Conservation (phyloP, 2,329 filamentous ascomycete species). For the Penicillium sp. region DNA sequence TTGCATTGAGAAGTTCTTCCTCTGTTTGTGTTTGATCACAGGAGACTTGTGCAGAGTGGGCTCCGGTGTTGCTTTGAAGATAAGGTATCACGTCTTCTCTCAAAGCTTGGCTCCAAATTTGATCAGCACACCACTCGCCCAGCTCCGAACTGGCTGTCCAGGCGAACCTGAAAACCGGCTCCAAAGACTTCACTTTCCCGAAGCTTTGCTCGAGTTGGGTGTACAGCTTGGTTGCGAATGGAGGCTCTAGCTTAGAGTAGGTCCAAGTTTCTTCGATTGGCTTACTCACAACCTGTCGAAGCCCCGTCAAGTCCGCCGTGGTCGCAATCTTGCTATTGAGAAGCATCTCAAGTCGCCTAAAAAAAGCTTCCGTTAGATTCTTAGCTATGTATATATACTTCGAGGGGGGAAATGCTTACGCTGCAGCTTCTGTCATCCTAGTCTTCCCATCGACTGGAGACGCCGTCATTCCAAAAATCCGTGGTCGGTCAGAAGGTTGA, state of each 20-base stretch:
- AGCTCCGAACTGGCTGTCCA: slow-evolving; percentile 58
- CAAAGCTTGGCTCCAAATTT: slow-evolving; percentile 68
- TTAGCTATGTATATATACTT: background rate
- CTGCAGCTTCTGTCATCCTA: slow-evolving; percentile 64
- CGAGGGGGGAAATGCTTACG: slow-evolving; percentile 24
- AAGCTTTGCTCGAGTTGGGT: slow-evolving; percentile 50
- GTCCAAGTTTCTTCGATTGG: slow-evolving; percentile 55
- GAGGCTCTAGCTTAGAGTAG: slow-evolving; percentile 49
- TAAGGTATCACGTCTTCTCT: slow-evolving; percentile 57
- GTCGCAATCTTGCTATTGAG: slow-evolving; percentile 82
- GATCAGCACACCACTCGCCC: slow-evolving; percentile 79
- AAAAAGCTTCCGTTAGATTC: slow-evolving; percentile 3
- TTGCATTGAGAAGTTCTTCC: slow-evolving; percentile 51
- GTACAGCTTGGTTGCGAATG: slow-evolving; percentile 62
- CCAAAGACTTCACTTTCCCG: slow-evolving; percentile 49
- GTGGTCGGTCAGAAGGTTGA: slow-evolving; percentile 52
- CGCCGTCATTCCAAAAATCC: slow-evolving; percentile 92
- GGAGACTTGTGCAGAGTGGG: slow-evolving; percentile 3
- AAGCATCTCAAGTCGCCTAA: slow-evolving; percentile 63
- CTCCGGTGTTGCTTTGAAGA: slow-evolving; percentile 48
- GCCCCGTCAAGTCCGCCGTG: slow-evolving; percentile 53
- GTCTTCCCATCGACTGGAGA: slow-evolving; percentile 82
- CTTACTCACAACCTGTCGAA: slow-evolving; percentile 54
- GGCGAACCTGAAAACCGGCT: slow-evolving; percentile 55
- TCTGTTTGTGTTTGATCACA: slow-evolving; percentile 43